These are phyloP conservation scores for Singerocomus inundabilis DNA, from an alignment of 1,284 basidiomycete species.

Conservation along the genomic window DNA sequence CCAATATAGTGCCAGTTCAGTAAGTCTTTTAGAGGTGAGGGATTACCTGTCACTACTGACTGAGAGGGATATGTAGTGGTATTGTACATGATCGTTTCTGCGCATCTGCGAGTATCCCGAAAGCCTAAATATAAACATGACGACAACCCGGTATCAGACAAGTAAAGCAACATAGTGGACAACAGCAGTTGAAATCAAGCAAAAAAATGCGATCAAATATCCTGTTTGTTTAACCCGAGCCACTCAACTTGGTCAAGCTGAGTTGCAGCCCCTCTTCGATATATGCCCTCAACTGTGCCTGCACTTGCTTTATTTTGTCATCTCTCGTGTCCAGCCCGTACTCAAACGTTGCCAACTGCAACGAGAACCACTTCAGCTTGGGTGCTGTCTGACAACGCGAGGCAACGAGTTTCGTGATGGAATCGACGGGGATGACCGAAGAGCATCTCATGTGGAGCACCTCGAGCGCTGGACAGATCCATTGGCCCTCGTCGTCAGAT, in stretches of 20 bases:
- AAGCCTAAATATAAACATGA: too few species aligned
- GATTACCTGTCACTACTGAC: too few species aligned
- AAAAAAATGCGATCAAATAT: neutral
- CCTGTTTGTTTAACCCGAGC: constrained; percentile 5
- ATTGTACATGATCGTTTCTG: too few species aligned
- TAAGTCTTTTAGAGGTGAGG: too few species aligned
- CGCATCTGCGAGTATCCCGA: too few species aligned
- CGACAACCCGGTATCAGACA: too few species aligned
- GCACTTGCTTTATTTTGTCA: constrained; percentile 20
- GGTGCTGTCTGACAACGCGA: constrained; percentile 20
- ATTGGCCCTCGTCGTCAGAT: neutral
- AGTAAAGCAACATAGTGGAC: too few species aligned
- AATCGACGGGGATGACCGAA: constrained; percentile 22
- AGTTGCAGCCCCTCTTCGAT: constrained; percentile 24
- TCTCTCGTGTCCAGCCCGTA: constrained; percentile 32
- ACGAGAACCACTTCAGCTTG: constrained; percentile 20
- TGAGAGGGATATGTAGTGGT: too few species aligned
- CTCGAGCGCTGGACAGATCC: constrained; percentile 28
- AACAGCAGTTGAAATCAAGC: neutral
- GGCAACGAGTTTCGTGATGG: constrained; percentile 24
- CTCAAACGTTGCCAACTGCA: constrained; percentile 31
- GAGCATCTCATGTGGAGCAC: constrained; percentile 30
- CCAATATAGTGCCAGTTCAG: too few species aligned
- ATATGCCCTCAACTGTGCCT: constrained; percentile 9
- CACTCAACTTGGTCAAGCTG: constrained; percentile 21